These are phyloP conservation scores for Collybiopsis confluens DNA, from an alignment of 768 basidiomycete species.

Conservation along the genomic window DNA sequence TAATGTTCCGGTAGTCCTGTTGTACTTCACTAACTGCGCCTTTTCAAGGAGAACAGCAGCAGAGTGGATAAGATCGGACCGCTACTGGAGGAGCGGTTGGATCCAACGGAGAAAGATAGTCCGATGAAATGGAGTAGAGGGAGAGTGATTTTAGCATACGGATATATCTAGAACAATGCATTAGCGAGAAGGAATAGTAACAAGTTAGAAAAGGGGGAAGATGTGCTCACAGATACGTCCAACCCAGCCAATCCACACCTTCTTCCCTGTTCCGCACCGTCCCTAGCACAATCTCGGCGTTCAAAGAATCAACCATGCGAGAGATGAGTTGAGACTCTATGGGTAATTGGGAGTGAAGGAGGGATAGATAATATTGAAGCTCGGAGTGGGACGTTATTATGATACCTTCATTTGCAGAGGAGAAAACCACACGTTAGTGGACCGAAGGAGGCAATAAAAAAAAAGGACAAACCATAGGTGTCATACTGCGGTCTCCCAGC, in stretches of 20 bases:
- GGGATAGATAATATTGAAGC: slow-evolving; percentile 91
- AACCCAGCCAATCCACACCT: slow-evolving; percentile 95
- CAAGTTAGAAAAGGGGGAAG: neutral
- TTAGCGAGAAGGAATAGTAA: slow-evolving; percentile 7
- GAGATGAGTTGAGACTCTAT: slow-evolving; percentile 92
- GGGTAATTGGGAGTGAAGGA: slow-evolving; percentile 95
- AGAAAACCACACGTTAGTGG: too few species aligned
- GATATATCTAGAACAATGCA: slow-evolving; percentile 60
- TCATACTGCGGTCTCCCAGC: slow-evolving; percentile 98
- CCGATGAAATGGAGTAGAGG: slow-evolving; percentile 82
- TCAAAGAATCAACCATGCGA: slow-evolving; percentile 82
- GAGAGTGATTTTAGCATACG: slow-evolving; percentile 90
- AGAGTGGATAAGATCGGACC: slow-evolving; percentile 89
- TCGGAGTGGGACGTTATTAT: slow-evolving; percentile 98
- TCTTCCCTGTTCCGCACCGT: slow-evolving; percentile 94
- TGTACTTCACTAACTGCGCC: slow-evolving; percentile 91
- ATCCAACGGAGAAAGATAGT: slow-evolving; percentile 84
- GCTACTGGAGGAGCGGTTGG: slow-evolving; percentile 80
- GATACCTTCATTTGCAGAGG: slow-evolving; percentile 74
- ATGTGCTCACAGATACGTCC: slow-evolving; percentile 80
- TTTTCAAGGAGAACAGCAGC: slow-evolving; percentile 94
- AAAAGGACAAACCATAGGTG: slow-evolving; percentile 43
- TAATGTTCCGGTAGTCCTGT: slow-evolving; percentile 82
- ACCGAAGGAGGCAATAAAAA: too few species aligned
- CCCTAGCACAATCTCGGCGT: slow-evolving; percentile 95